Base-by-base conservation (phyloP, 331 rosid genomes). In the Stylosanthes scabra region DNA sequence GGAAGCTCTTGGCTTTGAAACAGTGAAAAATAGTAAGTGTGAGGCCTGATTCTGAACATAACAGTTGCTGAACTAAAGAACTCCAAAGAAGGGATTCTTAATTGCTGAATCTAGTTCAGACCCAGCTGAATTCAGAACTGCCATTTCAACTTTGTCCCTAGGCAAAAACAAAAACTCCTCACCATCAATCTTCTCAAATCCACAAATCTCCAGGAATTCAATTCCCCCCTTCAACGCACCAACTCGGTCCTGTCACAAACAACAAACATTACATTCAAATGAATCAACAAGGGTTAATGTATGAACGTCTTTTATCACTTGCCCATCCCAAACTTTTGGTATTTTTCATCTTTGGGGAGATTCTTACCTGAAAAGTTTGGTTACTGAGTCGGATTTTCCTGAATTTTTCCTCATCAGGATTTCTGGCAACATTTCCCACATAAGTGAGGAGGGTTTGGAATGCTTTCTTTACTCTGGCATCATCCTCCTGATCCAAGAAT, bases 71-170 rank as follows among this genome's bases (percentile, higher is more conserved):
- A 7, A 71, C 84, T 84, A 94, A 66, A 93, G 94, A 79, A 91
- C 87, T 51, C 99, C 99, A 12, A 91, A 94, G 82, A 91, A 91
- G 66, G 99, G 99, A 85, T 94, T 94, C 75, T 88, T 91, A n/a
- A 90, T 87, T 9, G 99, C 99, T 72, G 99, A 94, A 79, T 91
- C 94, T 14, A 91, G 86, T 84, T 91, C 96, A 45, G 89, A 80
- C 16, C 97, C 97, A 41, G 99, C 97, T 49, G 92, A 85, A 73
- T 90, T 89, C 59, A 94, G 94, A 68, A 91, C 85, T 51, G 87
- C 82, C 47, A 70, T 70, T 74, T 91, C 97, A 68, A 91, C 93
- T 84, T 90, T 94, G 76, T 87, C 85, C 84, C 91, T 80, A 2
- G 88, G 78, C 75, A 90, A 85, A 83, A 89, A 83, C 84, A 94